These are phyloP conservation scores for Colletotrichum destructivum DNA, from an alignment of 2,329 filamentous ascomycete species.

Conservation along the genomic window DNA sequence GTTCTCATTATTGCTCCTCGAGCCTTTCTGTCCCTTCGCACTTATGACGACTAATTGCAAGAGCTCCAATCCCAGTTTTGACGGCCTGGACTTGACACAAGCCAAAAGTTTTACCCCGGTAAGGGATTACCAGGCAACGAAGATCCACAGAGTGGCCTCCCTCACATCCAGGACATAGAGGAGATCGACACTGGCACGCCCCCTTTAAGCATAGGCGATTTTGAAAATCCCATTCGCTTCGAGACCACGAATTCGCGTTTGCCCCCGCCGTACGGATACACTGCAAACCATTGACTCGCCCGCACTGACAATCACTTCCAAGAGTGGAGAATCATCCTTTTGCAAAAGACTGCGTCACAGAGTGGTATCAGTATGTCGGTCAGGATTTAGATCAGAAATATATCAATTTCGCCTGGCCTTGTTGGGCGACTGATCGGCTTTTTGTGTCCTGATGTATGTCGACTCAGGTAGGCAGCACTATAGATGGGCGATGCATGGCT, in stretches of 20 bases:
- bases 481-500: no score
- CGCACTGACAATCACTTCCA: not conserved
- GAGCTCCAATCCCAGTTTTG: not conserved
- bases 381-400: no score
- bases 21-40: not conserved
- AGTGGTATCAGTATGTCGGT: no score
- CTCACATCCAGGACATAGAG: not conserved
- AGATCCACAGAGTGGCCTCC: not conserved
- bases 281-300: not conserved
- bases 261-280: not conserved
- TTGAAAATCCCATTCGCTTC: conserved; percentile 27
- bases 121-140: not conserved
- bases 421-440: no score
- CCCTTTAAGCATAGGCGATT: conserved; percentile 26
- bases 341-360: no score
- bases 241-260: conserved; percentile 13
- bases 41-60: not conserved
- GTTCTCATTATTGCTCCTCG: not conserved
- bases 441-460: no score
- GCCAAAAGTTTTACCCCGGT: not conserved
- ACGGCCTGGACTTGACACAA: not conserved
- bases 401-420: no score
- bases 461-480: no score
- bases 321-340: not conserved
- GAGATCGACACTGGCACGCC: conserved; percentile 19